Conservation (phyloP, 768 basidiomycete species). For the Clavulina sp. region DNA sequence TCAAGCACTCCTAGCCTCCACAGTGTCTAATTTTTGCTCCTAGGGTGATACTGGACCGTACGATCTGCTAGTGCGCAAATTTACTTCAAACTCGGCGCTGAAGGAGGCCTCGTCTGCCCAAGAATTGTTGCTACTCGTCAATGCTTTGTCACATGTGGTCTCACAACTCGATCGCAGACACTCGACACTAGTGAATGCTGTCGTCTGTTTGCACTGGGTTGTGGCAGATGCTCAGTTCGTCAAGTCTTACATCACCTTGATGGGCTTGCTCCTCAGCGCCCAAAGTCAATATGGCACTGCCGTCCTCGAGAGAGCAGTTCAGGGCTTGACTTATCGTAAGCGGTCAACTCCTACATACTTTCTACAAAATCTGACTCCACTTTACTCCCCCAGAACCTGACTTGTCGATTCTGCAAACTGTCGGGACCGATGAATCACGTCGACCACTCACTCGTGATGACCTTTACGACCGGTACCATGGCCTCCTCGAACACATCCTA, state of each 20-base stretch:
- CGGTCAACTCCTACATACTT: constrained; percentile 12
- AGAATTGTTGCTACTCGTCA: constrained; percentile 64
- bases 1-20: not conserved
- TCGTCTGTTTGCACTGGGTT: constrained; percentile 81
- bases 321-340: constrained; percentile 81
- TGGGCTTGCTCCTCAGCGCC: constrained; percentile 82
- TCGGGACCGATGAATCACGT: constrained; percentile 42
- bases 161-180: constrained; percentile 76
- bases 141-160: constrained; percentile 80
- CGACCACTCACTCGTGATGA: constrained; percentile 60
- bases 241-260: constrained; percentile 73
- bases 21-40: not conserved
- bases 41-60: constrained; percentile 64
- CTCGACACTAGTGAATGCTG: constrained; percentile 62
- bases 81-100: constrained; percentile 32
- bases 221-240: constrained; percentile 76
- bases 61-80: constrained; percentile 79
- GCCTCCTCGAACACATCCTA: constrained; percentile 71
- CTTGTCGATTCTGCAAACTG: constrained; percentile 39
- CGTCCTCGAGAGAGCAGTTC: constrained; percentile 64
- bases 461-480: constrained; percentile 75
- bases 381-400: constrained; percentile 43
- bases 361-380: not conserved
- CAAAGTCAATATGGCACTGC: constrained; percentile 79
- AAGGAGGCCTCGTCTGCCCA: constrained; percentile 22